These are phyloP conservation scores for Cucurbita maxima DNA, from an alignment of 306 rosid species.

Conservation along the genomic window DNA sequence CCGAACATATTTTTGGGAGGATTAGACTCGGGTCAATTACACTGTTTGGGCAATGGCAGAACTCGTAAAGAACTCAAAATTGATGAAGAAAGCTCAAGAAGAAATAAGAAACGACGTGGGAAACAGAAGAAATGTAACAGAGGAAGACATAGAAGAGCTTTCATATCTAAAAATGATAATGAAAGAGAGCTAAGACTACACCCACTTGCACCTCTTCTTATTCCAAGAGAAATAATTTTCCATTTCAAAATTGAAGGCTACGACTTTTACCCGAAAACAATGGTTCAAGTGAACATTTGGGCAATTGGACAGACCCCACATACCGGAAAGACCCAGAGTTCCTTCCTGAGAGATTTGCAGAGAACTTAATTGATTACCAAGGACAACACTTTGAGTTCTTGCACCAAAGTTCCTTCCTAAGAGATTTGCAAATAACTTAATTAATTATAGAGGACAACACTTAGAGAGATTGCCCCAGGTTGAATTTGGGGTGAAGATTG, in stretches of 20 bases:
- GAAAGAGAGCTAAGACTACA: conserved; percentile 34
- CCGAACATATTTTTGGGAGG: conserved; percentile 28
- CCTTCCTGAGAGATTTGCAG: neutral
- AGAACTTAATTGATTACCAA: conserved; percentile 15
- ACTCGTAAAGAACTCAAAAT: conserved; percentile 13
- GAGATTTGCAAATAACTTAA: conserved; percentile 16
- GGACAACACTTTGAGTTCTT: conserved; percentile 32
- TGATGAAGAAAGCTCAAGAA: conserved; percentile 25
- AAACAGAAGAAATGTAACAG: conserved; percentile 17
- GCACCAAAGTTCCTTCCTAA: conserved; percentile 39
- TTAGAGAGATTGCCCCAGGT: conserved; percentile 39
- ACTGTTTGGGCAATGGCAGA: conserved; percentile 28
- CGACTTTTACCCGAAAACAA: conserved; percentile 18
- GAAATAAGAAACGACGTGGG: conserved; percentile 16
- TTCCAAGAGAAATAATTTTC: conserved; percentile 28
- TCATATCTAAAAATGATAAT: conserved; percentile 24
- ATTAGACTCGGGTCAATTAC: conserved; percentile 17
- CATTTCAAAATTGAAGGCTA: conserved; percentile 15
- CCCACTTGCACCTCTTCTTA: conserved; percentile 32
- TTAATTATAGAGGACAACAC: conserved; percentile 28
- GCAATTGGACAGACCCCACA: conserved; percentile 24
- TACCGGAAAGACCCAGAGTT: conserved; percentile 21
- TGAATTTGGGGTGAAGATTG: conserved; percentile 10
- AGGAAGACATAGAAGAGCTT: conserved; percentile 9
- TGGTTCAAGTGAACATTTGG: conserved; percentile 23